Evolutionary conservation across 164 flowering plant species (phyloP), one percentile per base, ranked within the genome.

Genomic region (Piper betle): DNA sequence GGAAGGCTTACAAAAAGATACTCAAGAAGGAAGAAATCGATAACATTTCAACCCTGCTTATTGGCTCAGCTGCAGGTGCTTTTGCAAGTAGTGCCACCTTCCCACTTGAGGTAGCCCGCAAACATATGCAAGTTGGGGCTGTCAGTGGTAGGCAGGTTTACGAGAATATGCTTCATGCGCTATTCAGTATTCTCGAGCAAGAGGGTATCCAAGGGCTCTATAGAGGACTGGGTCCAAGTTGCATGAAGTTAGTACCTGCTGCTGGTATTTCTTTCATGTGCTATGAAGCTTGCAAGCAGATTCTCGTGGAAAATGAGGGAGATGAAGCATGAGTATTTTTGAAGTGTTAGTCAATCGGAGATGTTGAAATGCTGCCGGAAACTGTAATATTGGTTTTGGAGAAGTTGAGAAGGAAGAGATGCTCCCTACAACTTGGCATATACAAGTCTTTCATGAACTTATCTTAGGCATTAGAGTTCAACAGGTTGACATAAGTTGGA

Each of bases 231-330:
- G 93, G 92, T 0, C 91, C 96, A 4, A 88, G 96, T 69, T 88
- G 88, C 72, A 58, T 84, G 71, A 88, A 88, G 65, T 63, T 88
- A 64, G 84, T 88, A 48, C 96, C 96, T 42, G 96, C 87, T 46
- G 87, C 92, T 4, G 92, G 92, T 62, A 88, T 86, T 60, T 84
- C 96, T 8, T 86, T 88, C 78, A 86, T 88, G 93, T 88, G 96
- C 70, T 88, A 88, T 39, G 93, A 86, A 62, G 89, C 89, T 0
- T 83, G 91, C 82, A 88, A 88, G 82, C 76, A 67, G 73, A 81
- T 88, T 66, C 66, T 88, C 64, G 71, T 82, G 10, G 88, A 46
- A 46, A 46, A 82, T 68, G 72, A 79, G 15, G 84, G 81, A 17
- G 80, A 75, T 15, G 79, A 83, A 10, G 74, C 62, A 3, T 67